Evolutionary conservation across 2,329 filamentous ascomycete genomes (phyloP).

Genomic region (Cercospora brassicicola): DNA sequence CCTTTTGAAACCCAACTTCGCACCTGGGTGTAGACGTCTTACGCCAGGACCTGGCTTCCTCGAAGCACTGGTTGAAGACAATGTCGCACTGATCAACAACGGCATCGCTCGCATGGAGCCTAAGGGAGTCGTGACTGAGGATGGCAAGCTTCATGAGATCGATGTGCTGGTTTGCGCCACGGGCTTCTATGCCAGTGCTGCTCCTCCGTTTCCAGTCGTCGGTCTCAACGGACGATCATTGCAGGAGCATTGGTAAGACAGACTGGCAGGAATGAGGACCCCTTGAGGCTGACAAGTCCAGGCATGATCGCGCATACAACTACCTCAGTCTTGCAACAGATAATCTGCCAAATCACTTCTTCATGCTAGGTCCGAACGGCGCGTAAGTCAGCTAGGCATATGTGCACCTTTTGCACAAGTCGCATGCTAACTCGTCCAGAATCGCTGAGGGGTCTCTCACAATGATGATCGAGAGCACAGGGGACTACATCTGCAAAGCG

Average conservation of each 20-base stretch:
- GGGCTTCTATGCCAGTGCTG: conserved; percentile 40
- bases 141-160: conserved; percentile 40
- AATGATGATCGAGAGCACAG: conserved; percentile 26
- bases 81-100: conserved; percentile 49
- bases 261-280: background rate
- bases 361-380: conserved; percentile 29
- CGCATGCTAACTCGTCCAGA: background rate
- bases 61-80: conserved; percentile 50
- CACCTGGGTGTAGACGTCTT: conserved; percentile 49
- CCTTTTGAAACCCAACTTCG: conserved; percentile 45
- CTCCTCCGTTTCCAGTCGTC: conserved; percentile 33
- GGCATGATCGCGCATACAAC: conserved; percentile 40
- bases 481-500: conserved; percentile 48
- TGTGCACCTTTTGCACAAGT: background rate
- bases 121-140: conserved; percentile 44
- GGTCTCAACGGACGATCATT: conserved; percentile 34
- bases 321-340: conserved; percentile 32
- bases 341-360: conserved; percentile 37
- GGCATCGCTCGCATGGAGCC: conserved; percentile 43
- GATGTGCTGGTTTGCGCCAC: conserved; percentile 40
- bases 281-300: background rate
- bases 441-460: conserved; percentile 27
- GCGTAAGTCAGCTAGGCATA: background rate
- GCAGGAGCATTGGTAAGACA: conserved; percentile 38
- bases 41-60: conserved; percentile 56